Percentiles rank a stretch among this genome's conserved stretches.
Evolutionary conservation across 2,329 filamentous ascomycete species (phyloP).

Genomic region (Claviceps sp.): DNA sequence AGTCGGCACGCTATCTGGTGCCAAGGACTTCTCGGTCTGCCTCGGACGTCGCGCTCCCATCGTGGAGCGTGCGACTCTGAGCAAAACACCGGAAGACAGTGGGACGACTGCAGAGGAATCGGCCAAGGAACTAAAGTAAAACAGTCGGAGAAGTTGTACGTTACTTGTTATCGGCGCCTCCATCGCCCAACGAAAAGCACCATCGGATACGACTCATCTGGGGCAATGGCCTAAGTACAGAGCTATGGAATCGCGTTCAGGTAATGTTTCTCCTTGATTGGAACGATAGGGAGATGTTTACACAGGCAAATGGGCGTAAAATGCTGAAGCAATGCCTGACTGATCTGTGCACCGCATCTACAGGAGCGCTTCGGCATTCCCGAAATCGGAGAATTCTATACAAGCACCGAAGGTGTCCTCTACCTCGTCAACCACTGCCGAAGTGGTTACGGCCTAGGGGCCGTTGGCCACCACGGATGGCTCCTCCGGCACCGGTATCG

Average conservation of each 20-base stretch:
- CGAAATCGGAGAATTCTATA: constrained; percentile 6
- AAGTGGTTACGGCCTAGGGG: constrained; percentile 1
- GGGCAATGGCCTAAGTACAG: constrained; percentile 6
- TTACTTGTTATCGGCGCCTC: constrained; percentile 4
- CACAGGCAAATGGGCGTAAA: too few species aligned
- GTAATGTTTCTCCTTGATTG: neutral
- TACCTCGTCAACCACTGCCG: neutral
- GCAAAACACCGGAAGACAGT: too few species aligned
- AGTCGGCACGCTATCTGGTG: too few species aligned
- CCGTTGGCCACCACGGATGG: constrained; percentile 6
- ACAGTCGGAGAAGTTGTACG: constrained; percentile 5
- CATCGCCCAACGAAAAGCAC: constrained; percentile 1
- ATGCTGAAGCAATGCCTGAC: too few species aligned
- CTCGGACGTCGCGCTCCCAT: too few species aligned
- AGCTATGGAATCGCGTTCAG: constrained; percentile 4
- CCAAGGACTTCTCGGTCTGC: too few species aligned
- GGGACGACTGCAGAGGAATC: too few species aligned
- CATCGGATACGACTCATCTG: constrained; percentile 4
- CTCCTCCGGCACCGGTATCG: constrained; percentile 1
- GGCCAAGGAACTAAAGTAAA: neutral
- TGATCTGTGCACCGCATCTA: too few species aligned
- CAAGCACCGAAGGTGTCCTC: constrained; percentile 4
- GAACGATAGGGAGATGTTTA: too few species aligned
- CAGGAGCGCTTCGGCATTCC: constrained; percentile 5
- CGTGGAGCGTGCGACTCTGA: too few species aligned